Evolutionary conservation across 768 basidiomycete genomes (phyloP).

Genomic region (Lepiota venenata): DNA sequence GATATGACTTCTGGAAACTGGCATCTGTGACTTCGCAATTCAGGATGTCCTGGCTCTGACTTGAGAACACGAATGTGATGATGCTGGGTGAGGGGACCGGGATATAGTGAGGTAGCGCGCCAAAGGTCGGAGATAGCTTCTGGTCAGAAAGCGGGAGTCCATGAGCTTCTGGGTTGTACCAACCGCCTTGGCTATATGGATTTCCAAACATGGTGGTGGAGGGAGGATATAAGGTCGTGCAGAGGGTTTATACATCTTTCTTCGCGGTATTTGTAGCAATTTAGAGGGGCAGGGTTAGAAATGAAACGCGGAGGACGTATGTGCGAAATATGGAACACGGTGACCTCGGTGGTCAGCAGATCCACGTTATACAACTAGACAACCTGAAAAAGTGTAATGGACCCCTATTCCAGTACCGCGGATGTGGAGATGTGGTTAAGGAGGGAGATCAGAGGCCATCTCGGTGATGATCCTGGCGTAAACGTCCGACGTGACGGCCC

Average conservation of each 20-base stretch:
- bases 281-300: background rate
- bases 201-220: constrained; percentile 15
- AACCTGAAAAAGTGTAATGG: background rate
- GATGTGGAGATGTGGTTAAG: background rate
- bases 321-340: background rate
- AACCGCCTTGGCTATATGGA: constrained; percentile 20
- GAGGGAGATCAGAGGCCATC: constrained; percentile 4
- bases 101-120: constrained; percentile 17
- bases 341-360: constrained; percentile 9
- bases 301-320: constrained; percentile 7
- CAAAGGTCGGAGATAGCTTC: constrained; percentile 16
- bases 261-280: constrained; percentile 2
- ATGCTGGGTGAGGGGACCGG: constrained; percentile 17
- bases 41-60: constrained; percentile 17
- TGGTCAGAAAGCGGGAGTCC: constrained; percentile 4
- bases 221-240: background rate
- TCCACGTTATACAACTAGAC: background rate
- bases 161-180: constrained; percentile 15
- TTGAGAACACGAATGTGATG: constrained; percentile 17
- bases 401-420: constrained; percentile 2
- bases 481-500: background rate
- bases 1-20: constrained; percentile 15
- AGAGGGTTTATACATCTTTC: background rate
- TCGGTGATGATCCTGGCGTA: constrained; percentile 5
- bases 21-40: constrained; percentile 18